Base-by-base conservation (phyloP, 2,329 filamentous ascomycete genomes). In the Sporothrix sp. region DNA sequence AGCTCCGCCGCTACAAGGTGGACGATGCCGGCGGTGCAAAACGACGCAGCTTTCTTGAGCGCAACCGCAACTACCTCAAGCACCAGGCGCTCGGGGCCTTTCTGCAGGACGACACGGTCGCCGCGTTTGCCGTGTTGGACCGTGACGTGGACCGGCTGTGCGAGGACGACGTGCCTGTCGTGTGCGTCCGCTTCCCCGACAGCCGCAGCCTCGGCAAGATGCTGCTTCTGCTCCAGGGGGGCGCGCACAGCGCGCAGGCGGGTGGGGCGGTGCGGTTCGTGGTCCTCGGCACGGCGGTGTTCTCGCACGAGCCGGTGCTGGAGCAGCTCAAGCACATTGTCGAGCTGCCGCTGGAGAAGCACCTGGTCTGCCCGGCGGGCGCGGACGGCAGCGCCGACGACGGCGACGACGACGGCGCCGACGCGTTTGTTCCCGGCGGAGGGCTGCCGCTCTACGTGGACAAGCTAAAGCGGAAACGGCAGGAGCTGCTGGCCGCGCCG, bases 291-390 rank as follows among this genome's bases (percentile, higher is more conserved):
- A 82, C 83, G 0, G 70, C 83, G 0, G 71, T 82, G 0, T 88
- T 87, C 59, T 79, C 83, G 0, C 86, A 81, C 50, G 79, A 86
- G 49, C 84, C 84, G 0, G 71, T 88, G 1, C 61, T 88, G 4
- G 63, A 73, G 43, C 71, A 76, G 1, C 65, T 88, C 1, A 74
- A 85, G 59, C 63, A 68, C 0, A 77, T 79, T 21, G 65, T 60
- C 0, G 71, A 79, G 2, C 49, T 86, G 0, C 75, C 82, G 0
- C 65, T 88, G 0, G 66, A 74, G 3, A 61, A 75, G 2, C 67
- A 76, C 28, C 58, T 85, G 0, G 63, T 51, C 16, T 18, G 32
- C 33, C 33, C 33, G 11, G 33, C 7, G 18, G 9, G 21, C 4
- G 27, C 4, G 18, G 16, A 33, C 9, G 13, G 43, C 9, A 8